A percentile compares a stretch with the other conserved stretches of the same genome.
Conservation (phyloP, 2,329 filamentous ascomycete species). For the Aureobasidium mangrovei region DNA sequence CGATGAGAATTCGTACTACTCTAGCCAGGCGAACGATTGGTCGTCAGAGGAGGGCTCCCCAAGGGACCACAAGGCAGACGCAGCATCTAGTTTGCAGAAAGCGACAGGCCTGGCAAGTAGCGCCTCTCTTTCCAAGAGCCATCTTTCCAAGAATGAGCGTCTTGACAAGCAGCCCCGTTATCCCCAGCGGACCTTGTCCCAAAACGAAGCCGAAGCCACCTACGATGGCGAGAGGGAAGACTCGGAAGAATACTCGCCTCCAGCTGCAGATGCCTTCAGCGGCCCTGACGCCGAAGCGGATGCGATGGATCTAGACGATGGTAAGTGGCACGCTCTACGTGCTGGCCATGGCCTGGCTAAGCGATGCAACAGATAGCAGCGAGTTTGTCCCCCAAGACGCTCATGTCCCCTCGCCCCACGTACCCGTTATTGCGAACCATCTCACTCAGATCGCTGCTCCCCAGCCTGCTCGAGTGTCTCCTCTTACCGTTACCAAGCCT, state of each 20-base stretch:
- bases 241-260: constrained; percentile 38
- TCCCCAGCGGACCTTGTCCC: neutral
- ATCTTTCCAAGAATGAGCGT: neutral
- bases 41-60: constrained; percentile 39
- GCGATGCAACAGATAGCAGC: constrained; percentile 14
- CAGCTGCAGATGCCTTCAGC: constrained; percentile 31
- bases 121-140: constrained; percentile 3
- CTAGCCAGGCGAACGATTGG: constrained; percentile 71
- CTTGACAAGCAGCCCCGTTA: constrained; percentile 8
- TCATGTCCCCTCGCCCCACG: constrained; percentile 33
- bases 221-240: constrained; percentile 28
- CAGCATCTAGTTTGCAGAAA: neutral
- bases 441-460: constrained; percentile 56
- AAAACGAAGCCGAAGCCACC: constrained; percentile 7
- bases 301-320: constrained; percentile 14
- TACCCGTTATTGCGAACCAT: constrained; percentile 62
- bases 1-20: constrained; percentile 93
- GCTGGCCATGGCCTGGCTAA: constrained; percentile 16
- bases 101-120: constrained; percentile 8
- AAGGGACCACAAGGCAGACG: constrained; percentile 18
- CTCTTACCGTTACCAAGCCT: constrained; percentile 45
- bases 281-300: constrained; percentile 13
- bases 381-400: constrained; percentile 14
- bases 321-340: constrained; percentile 17
- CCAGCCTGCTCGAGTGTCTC: constrained; percentile 61